Evolutionary conservation across 176 grass and related monocot genomes (phyloP).

Genomic region (Oryza punctata): DNA sequence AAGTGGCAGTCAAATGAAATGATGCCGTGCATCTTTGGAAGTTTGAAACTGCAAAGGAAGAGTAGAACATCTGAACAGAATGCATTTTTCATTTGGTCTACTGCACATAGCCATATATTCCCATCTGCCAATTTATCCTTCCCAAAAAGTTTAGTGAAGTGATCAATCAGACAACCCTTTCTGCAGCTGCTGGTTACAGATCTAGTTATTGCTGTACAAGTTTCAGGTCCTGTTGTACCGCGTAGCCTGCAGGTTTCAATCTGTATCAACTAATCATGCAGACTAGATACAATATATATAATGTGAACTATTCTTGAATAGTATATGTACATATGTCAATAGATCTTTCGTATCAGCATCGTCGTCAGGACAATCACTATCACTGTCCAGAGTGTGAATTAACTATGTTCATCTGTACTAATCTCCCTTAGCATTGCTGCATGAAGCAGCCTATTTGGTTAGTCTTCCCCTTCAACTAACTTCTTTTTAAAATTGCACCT

Average conservation of each 20-base stretch:
- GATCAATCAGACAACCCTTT: not conserved
- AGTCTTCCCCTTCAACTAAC: not conserved
- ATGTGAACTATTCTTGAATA: constrained; percentile 14
- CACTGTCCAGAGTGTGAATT: constrained; percentile 18
- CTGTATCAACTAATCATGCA: constrained; percentile 34
- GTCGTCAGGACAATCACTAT: constrained; percentile 21
- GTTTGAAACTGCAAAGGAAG: constrained; percentile 12
- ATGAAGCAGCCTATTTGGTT: constrained; percentile 24
- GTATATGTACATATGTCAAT: not conserved
- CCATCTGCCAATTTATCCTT: not conserved
- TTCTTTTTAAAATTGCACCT: constrained; percentile 21
- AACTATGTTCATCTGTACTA: not conserved
- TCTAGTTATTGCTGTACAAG: not conserved
- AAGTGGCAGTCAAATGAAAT: not conserved
- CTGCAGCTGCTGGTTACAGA: not conserved
- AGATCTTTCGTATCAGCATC: constrained; percentile 1
- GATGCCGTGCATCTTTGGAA: not conserved
- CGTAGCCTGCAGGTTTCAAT: constrained; percentile 21
- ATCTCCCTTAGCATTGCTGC: constrained; percentile 10
- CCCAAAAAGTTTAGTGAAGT: not conserved
- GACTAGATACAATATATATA: not conserved
- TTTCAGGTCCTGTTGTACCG: constrained; percentile 36
- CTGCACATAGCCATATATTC: not conserved
- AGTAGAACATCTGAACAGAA: constrained; percentile 1
- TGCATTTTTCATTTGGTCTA: not conserved